Base-by-base conservation (phyloP, 495 filamentous ascomycete species). In the Xylaria longipes region DNA sequence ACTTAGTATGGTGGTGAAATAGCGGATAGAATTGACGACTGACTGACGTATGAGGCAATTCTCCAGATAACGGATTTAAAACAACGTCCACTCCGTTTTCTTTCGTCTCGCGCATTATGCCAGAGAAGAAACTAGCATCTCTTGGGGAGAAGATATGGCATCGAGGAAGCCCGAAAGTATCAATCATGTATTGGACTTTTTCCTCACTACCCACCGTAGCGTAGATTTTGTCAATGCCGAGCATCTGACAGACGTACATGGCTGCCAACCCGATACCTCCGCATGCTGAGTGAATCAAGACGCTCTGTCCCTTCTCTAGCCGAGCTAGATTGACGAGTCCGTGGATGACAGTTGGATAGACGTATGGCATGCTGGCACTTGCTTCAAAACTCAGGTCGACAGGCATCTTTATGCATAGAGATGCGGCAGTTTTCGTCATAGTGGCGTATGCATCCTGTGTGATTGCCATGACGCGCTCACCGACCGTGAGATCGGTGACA, bases 231-330 rank as follows among this genome's bases (percentile, higher is more conserved):
- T 87, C 83, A 2, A 85, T 85, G 0, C 87, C 85, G 0, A 85
- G 71, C 9, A 79, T 73, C 60, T 87, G 81, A 0, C 84, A 82
- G 0, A 91, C 62, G 62, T 82, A 79, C 37, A 91, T 85, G 0
- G 88, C 84, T 5, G 87, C 87, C 71, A 89, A 83, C 6, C 89
- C 89, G 0, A 89, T 80, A 35, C 83, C 85, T 25, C 87, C 86
- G 0, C 85, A 77, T 1, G 83, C 89, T 0, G 81, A 79, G 65
- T 90, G 87, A 45, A 91, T 88, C 22, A 91, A 78, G 0, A 90
- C 82, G 25, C 54, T 35, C 15, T 65, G 33, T 1, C 62, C 69
- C 22, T 71, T 22, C 20, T 43, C 9, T 3, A 71, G 25, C 7
- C 29, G 15, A 3, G 61, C 61, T 6, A 71, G 11, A 22, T 66